Base-by-base conservation (phyloP, 1,139 yeast species). In the Ogataea hybrid region DNA sequence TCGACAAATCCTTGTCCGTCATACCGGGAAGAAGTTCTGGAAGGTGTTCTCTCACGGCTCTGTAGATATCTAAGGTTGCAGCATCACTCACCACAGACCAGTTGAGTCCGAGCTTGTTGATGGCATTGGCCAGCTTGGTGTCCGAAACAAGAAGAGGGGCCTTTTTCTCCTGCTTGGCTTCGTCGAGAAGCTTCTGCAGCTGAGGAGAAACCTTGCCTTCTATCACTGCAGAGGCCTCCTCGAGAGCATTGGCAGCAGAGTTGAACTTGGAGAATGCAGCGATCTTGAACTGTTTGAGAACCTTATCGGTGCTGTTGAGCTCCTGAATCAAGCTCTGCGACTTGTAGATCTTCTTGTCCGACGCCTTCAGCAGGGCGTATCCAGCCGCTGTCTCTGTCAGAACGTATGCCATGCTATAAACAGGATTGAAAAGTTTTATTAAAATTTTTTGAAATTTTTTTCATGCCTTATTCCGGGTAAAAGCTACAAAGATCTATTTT, bases 351-450 rank as follows among this genome's bases (percentile, higher is more conserved):
- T 92, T 92, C 76, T 92, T 92, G 75, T 92, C 97, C 53, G 96
- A 83, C 47, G 97, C 96, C 73, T 92, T 92, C 63, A 92, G 79
- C 64, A 92, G 77, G 65, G 97, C 97, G 66, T 92, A 92, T 64
- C 98, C 98, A 44, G 98, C 98, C 53, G 97, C 87, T 52, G 97
- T 92, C 75, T 92, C 98, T 50, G 97, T 86, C 67, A 92, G 81
- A 62, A 92, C 92, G 78, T 79, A 89, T 57, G 97, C 88, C 97
- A 89, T 89, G 22, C 38, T 35, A 28, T 38, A 12, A 32, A 35
- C 37, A 30, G 31, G 37, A 20, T 32, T 39, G 20, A 17, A 39
- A 37, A 37, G 23, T 11, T 36, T 36, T 40, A 15, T 21, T 22
- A 35, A 39, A 35, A 25, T 37, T 36, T 38, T 41, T 27, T 42